Evolutionary conservation across 257 asterid species (phyloP).

Genomic region (Solanum megistacrolobum): DNA sequence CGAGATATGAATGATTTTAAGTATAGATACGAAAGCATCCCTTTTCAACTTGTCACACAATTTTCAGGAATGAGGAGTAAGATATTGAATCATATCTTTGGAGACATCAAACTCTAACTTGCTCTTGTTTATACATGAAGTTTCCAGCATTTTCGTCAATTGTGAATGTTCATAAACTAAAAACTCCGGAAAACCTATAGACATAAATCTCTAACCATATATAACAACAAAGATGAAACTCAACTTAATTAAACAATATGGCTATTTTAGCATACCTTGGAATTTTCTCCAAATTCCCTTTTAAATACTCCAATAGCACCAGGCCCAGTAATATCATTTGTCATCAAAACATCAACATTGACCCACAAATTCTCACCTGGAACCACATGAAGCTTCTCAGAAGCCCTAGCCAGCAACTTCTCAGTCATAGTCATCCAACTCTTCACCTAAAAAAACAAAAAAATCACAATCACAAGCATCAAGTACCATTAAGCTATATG

Average conservation of each 20-base stretch:
- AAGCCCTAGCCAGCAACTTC: slow-evolving; percentile 77
- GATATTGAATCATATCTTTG: neutral
- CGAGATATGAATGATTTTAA: neutral
- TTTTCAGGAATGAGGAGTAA: neutral
- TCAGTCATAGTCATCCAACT: slow-evolving; percentile 90
- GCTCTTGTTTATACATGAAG: neutral
- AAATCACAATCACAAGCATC: neutral
- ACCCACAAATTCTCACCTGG: slow-evolving; percentile 98
- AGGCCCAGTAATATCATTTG: slow-evolving; percentile 92
- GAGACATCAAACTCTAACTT: neutral
- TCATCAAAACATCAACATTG: slow-evolving; percentile 83
- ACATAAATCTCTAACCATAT: neutral
- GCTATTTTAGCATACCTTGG: slow-evolving; percentile 46
- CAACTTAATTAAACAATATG: neutral
- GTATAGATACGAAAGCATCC: neutral
- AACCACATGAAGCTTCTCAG: slow-evolving; percentile 56
- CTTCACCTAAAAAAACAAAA: slow-evolving; percentile 45
- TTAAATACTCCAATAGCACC: slow-evolving; percentile 75
- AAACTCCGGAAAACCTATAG: neutral
- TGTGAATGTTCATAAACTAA: neutral
- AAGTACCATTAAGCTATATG: neutral
- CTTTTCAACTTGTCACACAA: neutral
- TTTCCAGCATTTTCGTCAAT: neutral
- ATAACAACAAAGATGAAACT: neutral
- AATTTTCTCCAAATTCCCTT: slow-evolving; percentile 81